These are phyloP conservation scores for Globisporangium alternatum DNA, from an alignment of 352 stramenopile genomes.

Conservation along the genomic window DNA sequence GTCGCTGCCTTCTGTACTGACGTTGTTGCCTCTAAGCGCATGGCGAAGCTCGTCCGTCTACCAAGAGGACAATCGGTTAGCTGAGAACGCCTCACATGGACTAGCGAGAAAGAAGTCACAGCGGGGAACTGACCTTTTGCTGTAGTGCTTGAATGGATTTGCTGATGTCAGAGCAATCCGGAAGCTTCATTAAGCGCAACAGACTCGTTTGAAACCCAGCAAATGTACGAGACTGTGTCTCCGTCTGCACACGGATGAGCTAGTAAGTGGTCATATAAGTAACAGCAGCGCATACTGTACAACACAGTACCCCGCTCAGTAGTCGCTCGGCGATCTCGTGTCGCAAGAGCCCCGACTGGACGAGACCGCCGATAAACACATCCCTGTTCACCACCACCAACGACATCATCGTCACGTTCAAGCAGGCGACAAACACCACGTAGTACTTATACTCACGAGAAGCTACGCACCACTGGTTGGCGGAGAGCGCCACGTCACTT, in stretches of 20 bases:
- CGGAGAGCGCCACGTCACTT: not conserved
- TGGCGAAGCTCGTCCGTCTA: constrained; percentile 4
- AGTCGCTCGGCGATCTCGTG: not conserved
- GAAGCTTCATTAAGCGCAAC: not conserved
- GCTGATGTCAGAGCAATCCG: not conserved
- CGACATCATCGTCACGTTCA: not conserved
- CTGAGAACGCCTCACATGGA: not conserved
- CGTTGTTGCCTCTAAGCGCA: not conserved
- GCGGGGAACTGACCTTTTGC: not conserved
- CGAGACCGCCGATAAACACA: not conserved
- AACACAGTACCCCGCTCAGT: not conserved
- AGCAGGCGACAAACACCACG: not conserved
- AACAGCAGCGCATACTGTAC: not conserved
- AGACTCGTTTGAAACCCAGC: not conserved
- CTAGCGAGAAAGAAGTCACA: not conserved
- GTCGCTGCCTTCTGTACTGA: not conserved
- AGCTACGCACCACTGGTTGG: constrained; percentile 6
- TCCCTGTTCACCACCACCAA: not conserved
- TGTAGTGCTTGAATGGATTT: not conserved
- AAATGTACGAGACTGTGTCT: not conserved
- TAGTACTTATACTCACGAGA: not conserved
- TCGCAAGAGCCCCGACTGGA: not conserved
- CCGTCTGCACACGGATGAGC: not conserved
- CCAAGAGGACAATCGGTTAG: not conserved
- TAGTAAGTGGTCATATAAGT: not conserved